Base-by-base conservation (phyloP, 1,284 basidiomycete genomes). In the Cryptococcus depauperatus region DNA sequence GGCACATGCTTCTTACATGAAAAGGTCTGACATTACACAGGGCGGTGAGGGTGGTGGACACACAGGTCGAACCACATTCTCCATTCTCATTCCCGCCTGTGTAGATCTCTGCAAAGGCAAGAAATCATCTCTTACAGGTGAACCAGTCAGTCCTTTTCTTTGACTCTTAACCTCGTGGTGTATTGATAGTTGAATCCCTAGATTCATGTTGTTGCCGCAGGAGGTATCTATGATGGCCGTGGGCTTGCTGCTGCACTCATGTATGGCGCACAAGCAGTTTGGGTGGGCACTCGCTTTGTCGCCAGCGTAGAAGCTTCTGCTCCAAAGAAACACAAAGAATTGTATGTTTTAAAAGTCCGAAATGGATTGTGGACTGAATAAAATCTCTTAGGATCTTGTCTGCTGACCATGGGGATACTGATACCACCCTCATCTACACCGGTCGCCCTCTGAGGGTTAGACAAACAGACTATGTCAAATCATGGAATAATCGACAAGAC, bases 201-300 rank as follows among this genome's bases (percentile, higher is more conserved):
- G 59, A 52, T 92, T 18, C 82, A 84, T 61, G 83, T 91, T 33
- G 72, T 91, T 49, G 87, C 84, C 26, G 88, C 89, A 8, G 88
- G 88, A 29, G 88, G 85, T 0, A 82, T 92, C 19, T 85, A 79
- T 63, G 85, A 90, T 57, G 89, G 89, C 5, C 77, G 86, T 43
- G 78, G 84, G 43, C 76, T 92, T n/a, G 88, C 86, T 10, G 85
- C 87, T 14, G 84, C 87, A 59, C 71, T 91, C 43, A 76, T 81
- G 63, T 89, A 81, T 77, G 88, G 88, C 54, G 87, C 87, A 25
- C 76, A 85, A 58, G 87, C 79, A 74, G 73, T 90, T 68, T 90
- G 88, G 87, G 85, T 90, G 44, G 89, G 89, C 30, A 88, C 85
- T 2, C 79, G 90, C 33, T 95, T 95, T 62, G 86, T 95, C 22